Base-by-base conservation (phyloP, 345 rosid species). In the Moricandia arvensis region DNA sequence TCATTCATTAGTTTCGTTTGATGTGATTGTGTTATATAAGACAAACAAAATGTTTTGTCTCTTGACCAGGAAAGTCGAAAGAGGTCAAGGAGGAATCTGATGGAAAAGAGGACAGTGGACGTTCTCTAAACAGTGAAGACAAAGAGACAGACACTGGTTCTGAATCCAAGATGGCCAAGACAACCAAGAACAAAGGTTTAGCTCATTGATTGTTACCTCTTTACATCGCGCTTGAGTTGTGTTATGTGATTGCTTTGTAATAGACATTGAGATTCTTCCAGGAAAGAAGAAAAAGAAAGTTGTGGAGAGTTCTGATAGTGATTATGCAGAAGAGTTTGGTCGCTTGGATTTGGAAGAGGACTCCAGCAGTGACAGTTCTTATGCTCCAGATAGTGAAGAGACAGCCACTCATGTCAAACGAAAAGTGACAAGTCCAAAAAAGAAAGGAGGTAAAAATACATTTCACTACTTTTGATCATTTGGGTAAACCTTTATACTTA, bases 11-110 rank as follows among this genome's bases (percentile, higher is more conserved):
- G 4, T 0, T 0, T 43, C 18, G 58, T 59, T 49, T 51, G 8
- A 59, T 29, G 35, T 30, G 2, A 18, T 8, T 67, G 57, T 11
- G 29, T 53, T 33, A 15, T 26, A 10, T 26, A 43, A 29, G 62
- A 27, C 16, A n/a, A 34, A 69, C 26, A 55, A 13, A 1, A 4
- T 61, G 21, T 33, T 45, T 45, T 59, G 17, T 29, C 61, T 58
- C 61, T 66, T 75, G 41, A 13, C 3, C 63, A 75, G 79, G 74
- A 18, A 75, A 75, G 58, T 60, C 63, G 18, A 53, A 35, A 75
- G 69, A 27, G 34, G 58, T 37, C 63, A 47, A 69, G 59, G 61
- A 11, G 61, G 65, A 54, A 18, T 62, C 74, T 29, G 74, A 76
- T 51, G 75, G 30, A 0, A 15, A 51, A 8, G 74, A 75, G 9